Evolutionary conservation across 2,329 filamentous ascomycete species (phyloP).

Genomic region (Macroventuria anomochaeta): DNA sequence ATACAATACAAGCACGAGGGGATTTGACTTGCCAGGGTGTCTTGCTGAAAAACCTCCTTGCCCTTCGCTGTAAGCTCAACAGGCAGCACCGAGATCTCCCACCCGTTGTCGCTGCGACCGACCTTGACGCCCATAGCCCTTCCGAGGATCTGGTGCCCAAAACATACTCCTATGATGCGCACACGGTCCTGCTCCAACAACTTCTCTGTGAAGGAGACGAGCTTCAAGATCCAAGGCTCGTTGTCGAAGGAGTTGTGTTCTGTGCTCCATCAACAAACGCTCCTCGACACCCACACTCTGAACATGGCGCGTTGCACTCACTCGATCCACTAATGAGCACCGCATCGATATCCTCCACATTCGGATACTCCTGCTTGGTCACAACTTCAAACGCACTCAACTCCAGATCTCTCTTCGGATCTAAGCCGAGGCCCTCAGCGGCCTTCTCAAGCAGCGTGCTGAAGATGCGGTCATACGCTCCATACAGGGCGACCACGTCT

Average conservation of each 20-base stretch:
- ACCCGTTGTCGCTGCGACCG: constrained; percentile 70
- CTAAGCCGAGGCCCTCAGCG: constrained; percentile 55
- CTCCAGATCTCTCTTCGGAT: constrained; percentile 55
- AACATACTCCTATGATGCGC: constrained; percentile 80
- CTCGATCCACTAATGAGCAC: constrained; percentile 78
- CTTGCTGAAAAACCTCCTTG: constrained; percentile 72
- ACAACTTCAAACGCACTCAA: constrained; percentile 76
- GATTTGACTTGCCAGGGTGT: constrained; percentile 59
- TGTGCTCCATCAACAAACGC: constrained; percentile 39
- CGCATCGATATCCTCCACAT: constrained; percentile 77
- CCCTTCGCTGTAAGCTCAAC: constrained; percentile 73
- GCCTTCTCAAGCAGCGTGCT: constrained; percentile 59
- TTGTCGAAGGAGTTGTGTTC: constrained; percentile 77
- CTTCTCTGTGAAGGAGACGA: constrained; percentile 71
- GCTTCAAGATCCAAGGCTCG: constrained; percentile 75
- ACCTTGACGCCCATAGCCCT: constrained; percentile 74
- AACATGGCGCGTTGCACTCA: constrained; percentile 43
- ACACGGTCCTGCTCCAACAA: constrained; percentile 68
- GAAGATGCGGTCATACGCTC: constrained; percentile 72
- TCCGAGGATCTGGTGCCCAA: constrained; percentile 85
- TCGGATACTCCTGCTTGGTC: constrained; percentile 71
- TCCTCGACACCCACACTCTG: background rate
- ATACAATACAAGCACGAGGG: background rate
- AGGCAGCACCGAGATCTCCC: constrained; percentile 80
- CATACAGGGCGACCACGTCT: constrained; percentile 68